Evolutionary conservation across 2,329 filamentous ascomycete genomes (phyloP).

Genomic region (Penicillium sp.): DNA sequence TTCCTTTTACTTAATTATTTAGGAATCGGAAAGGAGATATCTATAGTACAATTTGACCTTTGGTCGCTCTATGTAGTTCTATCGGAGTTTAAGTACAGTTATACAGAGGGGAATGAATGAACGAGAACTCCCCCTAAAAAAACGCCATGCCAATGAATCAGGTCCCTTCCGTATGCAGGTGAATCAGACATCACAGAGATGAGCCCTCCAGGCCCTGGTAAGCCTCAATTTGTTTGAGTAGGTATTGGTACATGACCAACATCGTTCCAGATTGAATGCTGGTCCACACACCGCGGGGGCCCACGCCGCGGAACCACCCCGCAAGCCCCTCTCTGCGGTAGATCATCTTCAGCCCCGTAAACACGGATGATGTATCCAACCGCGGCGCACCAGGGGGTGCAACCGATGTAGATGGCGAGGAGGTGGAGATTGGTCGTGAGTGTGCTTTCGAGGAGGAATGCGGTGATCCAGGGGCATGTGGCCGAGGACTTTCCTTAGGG

Average conservation of each 20-base stretch:
- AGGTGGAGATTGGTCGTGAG: conserved; percentile 80
- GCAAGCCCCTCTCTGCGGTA: conserved; percentile 85
- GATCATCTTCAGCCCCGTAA: conserved; percentile 80
- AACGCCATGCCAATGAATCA: conserved; percentile 23
- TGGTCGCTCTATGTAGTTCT: neutral
- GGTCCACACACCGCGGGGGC: conserved; percentile 91
- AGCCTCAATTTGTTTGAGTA: conserved; percentile 75
- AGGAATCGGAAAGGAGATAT: neutral
- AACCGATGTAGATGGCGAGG: conserved; percentile 80
- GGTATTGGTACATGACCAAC: conserved; percentile 89
- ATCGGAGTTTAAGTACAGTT: neutral
- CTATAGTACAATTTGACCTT: neutral
- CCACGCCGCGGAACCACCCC: conserved; percentile 93
- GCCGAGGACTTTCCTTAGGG: conserved; percentile 31
- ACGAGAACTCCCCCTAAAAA: conserved; percentile 6
- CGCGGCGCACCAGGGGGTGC: conserved; percentile 75
- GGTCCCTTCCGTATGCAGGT: conserved; percentile 10
- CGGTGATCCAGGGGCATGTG: conserved; percentile 21
- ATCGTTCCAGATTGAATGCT: conserved; percentile 96
- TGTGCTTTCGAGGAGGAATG: conserved; percentile 45
- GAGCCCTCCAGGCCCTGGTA: conserved; percentile 35
- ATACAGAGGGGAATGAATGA: neutral
- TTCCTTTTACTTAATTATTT: neutral
- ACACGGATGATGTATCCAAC: conserved; percentile 85
- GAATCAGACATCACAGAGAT: conserved; percentile 16